Evolutionary conservation across 2,329 filamentous ascomycete species (phyloP).

Genomic region (Aspergillus caelatus): DNA sequence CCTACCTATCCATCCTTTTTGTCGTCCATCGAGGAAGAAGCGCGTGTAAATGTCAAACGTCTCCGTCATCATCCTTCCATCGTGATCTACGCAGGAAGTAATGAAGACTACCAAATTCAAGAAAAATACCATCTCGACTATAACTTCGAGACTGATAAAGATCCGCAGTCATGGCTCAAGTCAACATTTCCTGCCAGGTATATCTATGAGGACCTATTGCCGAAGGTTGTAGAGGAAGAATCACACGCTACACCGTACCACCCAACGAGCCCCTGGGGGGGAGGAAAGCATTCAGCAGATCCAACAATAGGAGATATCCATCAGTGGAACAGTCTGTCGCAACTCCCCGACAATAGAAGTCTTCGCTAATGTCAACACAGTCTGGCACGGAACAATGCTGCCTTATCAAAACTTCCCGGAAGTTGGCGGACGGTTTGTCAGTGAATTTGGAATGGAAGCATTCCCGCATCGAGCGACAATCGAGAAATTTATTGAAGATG

Average conservation of each 20-base stretch:
- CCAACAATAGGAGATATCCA: constrained; percentile 85
- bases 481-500: constrained; percentile 70
- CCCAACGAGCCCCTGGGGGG: constrained; percentile 83
- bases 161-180: constrained; percentile 80
- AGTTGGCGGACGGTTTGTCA: constrained; percentile 85
- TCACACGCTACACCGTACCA: constrained; percentile 72
- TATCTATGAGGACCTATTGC: constrained; percentile 87
- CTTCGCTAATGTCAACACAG: constrained; percentile 32
- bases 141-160: constrained; percentile 69
- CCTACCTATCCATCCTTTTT: constrained; percentile 67
- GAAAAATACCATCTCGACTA: constrained; percentile 74
- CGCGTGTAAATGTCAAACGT: constrained; percentile 64
- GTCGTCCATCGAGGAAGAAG: constrained; percentile 66
- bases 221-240: constrained; percentile 70
- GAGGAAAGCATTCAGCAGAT: constrained; percentile 73
- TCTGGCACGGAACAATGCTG: constrained; percentile 50
- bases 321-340: constrained; percentile 75
- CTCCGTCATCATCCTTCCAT: constrained; percentile 85
- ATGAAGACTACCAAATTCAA: constrained; percentile 88
- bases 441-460: constrained; percentile 91
- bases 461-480: constrained; percentile 84
- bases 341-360: background rate
- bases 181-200: constrained; percentile 87
- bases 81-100: constrained; percentile 87
- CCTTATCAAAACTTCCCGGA: constrained; percentile 87